Base-by-base conservation (phyloP, 202 grass and related monocot species). In the Tripidium arundinaceum region DNA sequence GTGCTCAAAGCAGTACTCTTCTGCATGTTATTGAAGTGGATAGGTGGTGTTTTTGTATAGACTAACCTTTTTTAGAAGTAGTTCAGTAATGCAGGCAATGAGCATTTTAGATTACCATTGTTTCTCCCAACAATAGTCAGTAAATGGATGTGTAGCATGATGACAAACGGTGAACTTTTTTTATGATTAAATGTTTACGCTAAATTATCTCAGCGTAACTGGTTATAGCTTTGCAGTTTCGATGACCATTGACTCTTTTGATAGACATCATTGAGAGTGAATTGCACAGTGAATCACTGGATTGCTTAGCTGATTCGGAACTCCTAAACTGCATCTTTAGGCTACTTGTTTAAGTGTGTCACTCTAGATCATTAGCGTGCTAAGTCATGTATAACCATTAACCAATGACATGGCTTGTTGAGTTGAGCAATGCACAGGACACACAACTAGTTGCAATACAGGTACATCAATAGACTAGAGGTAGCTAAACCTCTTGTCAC, bases 1-100 rank as follows among this genome's bases (percentile, higher is more conserved):
- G 11, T 77, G 72, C 43, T 3, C 65, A 84, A 71, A 65, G 36
- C 4, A 50, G 38, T 76, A 21, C 34, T 75, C 58, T 84, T 58
- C 38, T 81, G n/a, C 49, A 73, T 89, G 77, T 29, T 85, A 52
- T 67, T 60, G 41, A 26, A 33, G 70, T 19, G 69, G 19, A 54
- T n/a, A 40, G 22, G 11, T 25, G 57, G 15, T 65, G 49, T 22
- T 60, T 72, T 42, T 40, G 65, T 87, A 38, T 77, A 29, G 34
- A 70, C 78, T 54, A 41, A 66, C 12, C 25, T 81, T 76, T 81
- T 34, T 62, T 57, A 25, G 24, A 27, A 70, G 55, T 45, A 81
- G 24, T 76, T 31, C 25, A 68, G 39, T 68, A 74, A 69, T 15
- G 45, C 42, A 68, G 15, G 41, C 49, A 79, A 52, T 41, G 52